These are phyloP conservation scores for Aphanomyces astaci DNA, from an alignment of 352 stramenopile genomes.

Conservation along the genomic window DNA sequence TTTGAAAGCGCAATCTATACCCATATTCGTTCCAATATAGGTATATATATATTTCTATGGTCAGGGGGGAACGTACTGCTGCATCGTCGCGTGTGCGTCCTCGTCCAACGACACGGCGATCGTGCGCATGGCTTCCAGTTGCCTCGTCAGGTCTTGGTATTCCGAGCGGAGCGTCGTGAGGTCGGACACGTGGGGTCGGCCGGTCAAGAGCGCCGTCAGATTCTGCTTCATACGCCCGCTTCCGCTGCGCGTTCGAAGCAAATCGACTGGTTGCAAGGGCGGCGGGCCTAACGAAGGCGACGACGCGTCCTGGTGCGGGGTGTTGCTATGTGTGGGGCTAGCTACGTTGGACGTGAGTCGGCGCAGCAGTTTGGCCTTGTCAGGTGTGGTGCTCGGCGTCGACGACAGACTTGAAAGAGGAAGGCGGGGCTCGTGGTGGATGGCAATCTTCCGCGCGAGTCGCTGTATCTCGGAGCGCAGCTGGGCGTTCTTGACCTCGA, in stretches of 20 bases:
- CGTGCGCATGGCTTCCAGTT: constrained; percentile 2
- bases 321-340: neutral
- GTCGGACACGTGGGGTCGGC: constrained; percentile 25
- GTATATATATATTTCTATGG: no score
- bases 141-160: constrained; percentile 4
- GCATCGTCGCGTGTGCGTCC: neutral
- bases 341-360: neutral
- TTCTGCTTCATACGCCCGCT: constrained; percentile 50
- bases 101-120: neutral
- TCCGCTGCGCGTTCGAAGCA: constrained; percentile 47
- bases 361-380: constrained; percentile 8
- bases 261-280: neutral
- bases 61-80: neutral
- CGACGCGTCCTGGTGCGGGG: neutral
- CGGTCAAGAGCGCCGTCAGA: constrained; percentile 48
- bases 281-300: neutral
- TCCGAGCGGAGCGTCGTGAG: neutral
- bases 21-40: no score
- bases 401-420: neutral
- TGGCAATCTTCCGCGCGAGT: constrained; percentile 10
- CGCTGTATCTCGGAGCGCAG: constrained; percentile 56
- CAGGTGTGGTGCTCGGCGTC: neutral
- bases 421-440: neutral
- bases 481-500: constrained; percentile 52
- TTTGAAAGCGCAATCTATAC: constrained; percentile 20